A percentile compares a stretch with the other conserved stretches of the same genome.
These are phyloP conservation scores for Trametes sp. DNA, from an alignment of 1,284 basidiomycete species.

Conservation along the genomic window DNA sequence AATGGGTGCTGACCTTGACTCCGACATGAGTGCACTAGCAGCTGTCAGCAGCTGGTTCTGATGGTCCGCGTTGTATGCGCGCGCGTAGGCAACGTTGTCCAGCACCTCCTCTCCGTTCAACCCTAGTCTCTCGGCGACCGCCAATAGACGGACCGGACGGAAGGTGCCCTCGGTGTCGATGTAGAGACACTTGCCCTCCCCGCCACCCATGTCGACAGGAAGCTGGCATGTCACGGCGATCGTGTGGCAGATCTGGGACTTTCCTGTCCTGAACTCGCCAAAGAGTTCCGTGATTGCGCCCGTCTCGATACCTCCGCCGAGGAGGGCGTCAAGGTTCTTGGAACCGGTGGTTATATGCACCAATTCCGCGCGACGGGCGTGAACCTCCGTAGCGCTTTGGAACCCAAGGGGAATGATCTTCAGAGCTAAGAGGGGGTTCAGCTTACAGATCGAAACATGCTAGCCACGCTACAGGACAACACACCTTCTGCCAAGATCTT, in stretches of 20 bases:
- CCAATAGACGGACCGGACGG: conserved; percentile 93
- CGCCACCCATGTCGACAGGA: conserved; percentile 97
- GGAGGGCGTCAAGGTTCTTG: conserved; percentile 93
- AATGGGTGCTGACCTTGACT: conserved; percentile 79
- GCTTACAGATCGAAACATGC: background rate
- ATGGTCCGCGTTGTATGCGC: conserved; percentile 99
- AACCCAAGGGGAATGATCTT: conserved; percentile 98
- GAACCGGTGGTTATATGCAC: conserved; percentile 98
- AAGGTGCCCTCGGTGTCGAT: conserved; percentile 99
- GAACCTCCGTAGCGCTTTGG: conserved; percentile 97
- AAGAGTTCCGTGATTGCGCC: conserved; percentile 99
- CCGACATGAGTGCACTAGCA: conserved; percentile 97
- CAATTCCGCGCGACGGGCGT: conserved; percentile 93
- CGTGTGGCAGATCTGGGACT: conserved; percentile 98
- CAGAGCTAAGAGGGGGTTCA: conserved; percentile 65
- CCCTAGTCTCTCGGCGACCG: conserved; percentile 95
- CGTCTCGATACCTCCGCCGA: conserved; percentile 98
- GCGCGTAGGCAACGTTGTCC: conserved; percentile 98
- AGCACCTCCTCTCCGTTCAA: conserved; percentile 97
- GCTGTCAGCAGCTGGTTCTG: conserved; percentile 91
- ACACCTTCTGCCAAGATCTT: conserved; percentile 93
- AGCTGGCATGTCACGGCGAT: conserved; percentile 98
- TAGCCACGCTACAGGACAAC: conserved; percentile 33
- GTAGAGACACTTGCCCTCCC: conserved; percentile 98
- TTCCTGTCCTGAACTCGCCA: conserved; percentile 98